Base-by-base conservation (phyloP, 441 rosid species). In the Erysimum pusillum region DNA sequence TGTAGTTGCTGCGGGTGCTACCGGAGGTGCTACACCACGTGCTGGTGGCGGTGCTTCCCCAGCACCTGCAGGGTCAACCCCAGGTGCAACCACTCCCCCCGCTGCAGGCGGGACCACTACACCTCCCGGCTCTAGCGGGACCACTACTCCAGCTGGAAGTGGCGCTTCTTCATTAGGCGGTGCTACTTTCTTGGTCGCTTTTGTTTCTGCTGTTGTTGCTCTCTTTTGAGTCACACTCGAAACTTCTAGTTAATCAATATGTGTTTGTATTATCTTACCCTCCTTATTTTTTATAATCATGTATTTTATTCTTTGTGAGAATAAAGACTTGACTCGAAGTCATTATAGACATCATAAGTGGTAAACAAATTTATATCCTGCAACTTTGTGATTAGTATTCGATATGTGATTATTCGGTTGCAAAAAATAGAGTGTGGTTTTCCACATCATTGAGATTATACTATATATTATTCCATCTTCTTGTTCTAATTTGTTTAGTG, bases 161-260 rank as follows among this genome's bases (percentile, higher is more conserved):
- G 79, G 41, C 6, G 71, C 71, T 32, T 74, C 79, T 57, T 62
- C 82, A 3, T 53, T 79, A 38, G 62, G 78, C 62, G 54, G 66
- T 60, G 75, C 38, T 11, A 54, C 71, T 18, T 28, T 79, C 56
- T 17, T 79, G 44, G 79, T 54, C 7, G 67, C 71, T 15, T 45
- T 74, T 46, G 71, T 62, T 35, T 79, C 75, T 41, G 82, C 68
- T 32, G 18, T 62, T 73, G 71, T 68, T 53, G 78, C 82, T 67
- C 54, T 79, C 63, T 69, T 79, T 54, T 79, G 54, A 78, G 76
- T 57, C 52, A 54, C 61, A 70, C 45, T 63, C 11, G 22, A 58
- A 35, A 54, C 22, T 20, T 35, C 53, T 56, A 49, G 56, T 36
- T 54, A 5, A 52, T 63, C 14, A 6, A 20, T 13, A 45, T 46